phyloP scores from a whole-genome alignment of 192 early-diverging fungal species.

The Anaeromyces robustus region DNA sequence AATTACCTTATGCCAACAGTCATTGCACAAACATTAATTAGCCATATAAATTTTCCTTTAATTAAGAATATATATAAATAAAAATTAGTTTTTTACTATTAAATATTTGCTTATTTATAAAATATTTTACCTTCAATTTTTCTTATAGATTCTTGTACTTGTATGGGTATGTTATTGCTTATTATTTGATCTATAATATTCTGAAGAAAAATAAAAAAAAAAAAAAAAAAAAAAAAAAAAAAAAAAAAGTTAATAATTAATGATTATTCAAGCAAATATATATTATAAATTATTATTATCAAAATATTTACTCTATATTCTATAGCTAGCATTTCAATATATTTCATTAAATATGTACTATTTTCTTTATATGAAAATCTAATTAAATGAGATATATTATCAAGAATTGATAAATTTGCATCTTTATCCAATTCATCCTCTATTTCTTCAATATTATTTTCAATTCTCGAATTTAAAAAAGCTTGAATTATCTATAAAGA shows the following conservation, averaged over 20 bases:
- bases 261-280: no score
- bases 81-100: no score
- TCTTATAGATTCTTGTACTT: neutral
- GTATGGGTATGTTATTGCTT: neutral
- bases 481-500: neutral
- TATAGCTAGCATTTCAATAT: neutral
- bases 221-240: no score
- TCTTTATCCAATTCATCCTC: neutral
- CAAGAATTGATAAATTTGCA: neutral
- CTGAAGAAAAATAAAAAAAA: no score
- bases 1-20: conserved; percentile 47
- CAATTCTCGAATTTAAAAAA: neutral
- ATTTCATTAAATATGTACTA: neutral
- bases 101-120: no score
- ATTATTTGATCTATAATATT: neutral
- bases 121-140: neutral
- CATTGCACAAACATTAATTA: conserved; percentile 57
- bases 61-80: neutral
- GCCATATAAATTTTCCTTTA: conserved; percentile 59
- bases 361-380: neutral
- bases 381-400: neutral
- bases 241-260: no score
- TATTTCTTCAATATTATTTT: neutral
- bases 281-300: no score
- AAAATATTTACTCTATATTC: neutral